Conservation (phyloP, 345 rosid species). For the Mangifera indica region DNA sequence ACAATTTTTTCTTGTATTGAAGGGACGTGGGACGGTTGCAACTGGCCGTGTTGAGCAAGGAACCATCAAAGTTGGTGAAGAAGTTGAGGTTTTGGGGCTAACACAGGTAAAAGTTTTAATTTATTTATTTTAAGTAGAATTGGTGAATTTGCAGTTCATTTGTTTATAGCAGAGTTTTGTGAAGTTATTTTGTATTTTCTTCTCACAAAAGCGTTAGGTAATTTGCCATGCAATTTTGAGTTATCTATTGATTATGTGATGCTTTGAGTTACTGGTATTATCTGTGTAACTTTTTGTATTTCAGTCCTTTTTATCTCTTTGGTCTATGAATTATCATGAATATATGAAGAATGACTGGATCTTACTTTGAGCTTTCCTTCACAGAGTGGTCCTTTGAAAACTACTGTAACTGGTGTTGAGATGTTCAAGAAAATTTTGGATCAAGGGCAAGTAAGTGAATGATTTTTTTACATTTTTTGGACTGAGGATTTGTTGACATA, state of each 20-base stretch:
- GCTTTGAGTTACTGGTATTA: neutral
- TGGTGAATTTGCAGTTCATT: constrained; percentile 20
- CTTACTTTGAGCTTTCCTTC: constrained; percentile 25
- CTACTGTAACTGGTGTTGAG: constrained; percentile 94
- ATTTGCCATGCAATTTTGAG: neutral
- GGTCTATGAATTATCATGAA: neutral
- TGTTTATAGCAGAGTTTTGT: neutral
- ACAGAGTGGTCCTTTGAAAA: constrained; percentile 76
- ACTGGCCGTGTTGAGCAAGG: constrained; percentile 99
- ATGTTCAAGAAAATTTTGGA: constrained; percentile 99
- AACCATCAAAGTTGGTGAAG: constrained; percentile 92
- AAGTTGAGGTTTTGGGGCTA: constrained; percentile 94
- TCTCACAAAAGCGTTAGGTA: neutral
- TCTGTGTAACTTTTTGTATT: neutral
- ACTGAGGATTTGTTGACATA: constrained; percentile 4
- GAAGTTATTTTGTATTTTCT: neutral
- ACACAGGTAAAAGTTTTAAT: constrained; percentile 43
- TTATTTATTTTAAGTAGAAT: neutral
- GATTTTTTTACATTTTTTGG: neutral
- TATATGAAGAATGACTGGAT: constrained; percentile 12
- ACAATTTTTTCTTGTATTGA: constrained; percentile 23
- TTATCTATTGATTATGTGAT: neutral
- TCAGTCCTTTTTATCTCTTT: neutral
- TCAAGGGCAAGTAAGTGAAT: constrained; percentile 71
- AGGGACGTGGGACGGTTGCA: constrained; percentile 99